Evolutionary conservation across 2,329 filamentous ascomycete species (phyloP), one percentile per base, ranked within the genome.

Genomic region (Phoma sp.): DNA sequence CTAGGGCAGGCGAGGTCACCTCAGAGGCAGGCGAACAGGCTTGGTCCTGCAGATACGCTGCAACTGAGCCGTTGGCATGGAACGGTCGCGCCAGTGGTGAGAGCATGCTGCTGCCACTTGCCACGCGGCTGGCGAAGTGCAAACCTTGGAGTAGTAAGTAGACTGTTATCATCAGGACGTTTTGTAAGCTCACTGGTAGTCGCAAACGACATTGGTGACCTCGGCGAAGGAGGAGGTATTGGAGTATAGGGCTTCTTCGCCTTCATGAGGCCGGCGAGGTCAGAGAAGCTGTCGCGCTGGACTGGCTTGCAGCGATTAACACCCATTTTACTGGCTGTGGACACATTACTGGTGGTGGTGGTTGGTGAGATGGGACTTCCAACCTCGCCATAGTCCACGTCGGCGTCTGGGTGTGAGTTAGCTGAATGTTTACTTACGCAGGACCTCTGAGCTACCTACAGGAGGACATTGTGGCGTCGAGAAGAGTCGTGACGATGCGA

Each of bases 261-360:
- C 39, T 47, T 59, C 64, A 66, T 62, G 6, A 66, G 39, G 15
- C 11, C 23, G 6, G 59, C 25, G 9, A 67, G 62, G 14, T 46
- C 60, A 6, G 52, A 58, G 46, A 68, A 66, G 36, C 58, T 65
- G 34, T 68, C 64, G 14, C 17, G 49, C 5, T 48, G 42, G 12
- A 17, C 4, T 4, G 28, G 14, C 15, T 42, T 45, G 30, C 23
- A 11, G n/a, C 30, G 20, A 4, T 26, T 49, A 5, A 7, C 20
- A 2, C 10, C 23, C 21, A 18, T 47, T 2, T 5, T 25, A 12
- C 28, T 32, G 3, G 3, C 26, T 5, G 5, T 6, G 11, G 32
- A 1, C 11, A 33, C 20, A 40, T 12, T 10, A 12, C 18, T 21
- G 7, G 21, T n/a, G 25, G 14, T 28, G 23, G 7, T 12, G 15